Percentiles rank a stretch among this genome's conserved stretches.
phyloP scores from a whole-genome alignment of 208 protist species.

The Trypanosoma scelopori region DNA sequence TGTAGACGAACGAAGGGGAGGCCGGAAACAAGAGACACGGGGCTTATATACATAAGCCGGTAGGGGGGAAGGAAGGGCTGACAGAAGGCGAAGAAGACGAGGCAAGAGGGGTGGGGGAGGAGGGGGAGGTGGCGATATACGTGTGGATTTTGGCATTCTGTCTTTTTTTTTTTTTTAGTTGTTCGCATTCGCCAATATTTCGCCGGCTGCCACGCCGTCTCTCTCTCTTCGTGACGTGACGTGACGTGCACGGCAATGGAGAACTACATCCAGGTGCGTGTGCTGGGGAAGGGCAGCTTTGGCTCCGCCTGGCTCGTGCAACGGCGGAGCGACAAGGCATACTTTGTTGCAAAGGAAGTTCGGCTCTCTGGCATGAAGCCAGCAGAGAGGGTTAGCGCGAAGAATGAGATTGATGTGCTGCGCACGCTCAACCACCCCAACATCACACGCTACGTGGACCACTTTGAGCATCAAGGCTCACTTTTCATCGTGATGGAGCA shows the following conservation, averaged over 20 bases:
- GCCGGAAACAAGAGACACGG: too few relatives aligned
- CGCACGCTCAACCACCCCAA: slow-evolving; percentile 85
- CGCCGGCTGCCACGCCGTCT: too few relatives aligned
- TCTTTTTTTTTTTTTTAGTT: too few relatives aligned
- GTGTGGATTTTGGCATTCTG: too few relatives aligned
- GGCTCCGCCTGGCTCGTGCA: slow-evolving; percentile 90
- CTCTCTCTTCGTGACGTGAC: neutral
- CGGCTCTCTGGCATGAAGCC: slow-evolving; percentile 72
- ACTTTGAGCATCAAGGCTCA: slow-evolving; percentile 76
- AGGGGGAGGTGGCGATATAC: too few relatives aligned
- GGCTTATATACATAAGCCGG: too few relatives aligned
- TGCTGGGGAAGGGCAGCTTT: slow-evolving; percentile 92
- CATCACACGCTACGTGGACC: slow-evolving; percentile 89
- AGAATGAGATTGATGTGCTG: slow-evolving; percentile 91
- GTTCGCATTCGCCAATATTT: too few relatives aligned
- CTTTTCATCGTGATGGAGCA: slow-evolving; percentile 94
- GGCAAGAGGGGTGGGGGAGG: too few relatives aligned
- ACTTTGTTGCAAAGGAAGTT: slow-evolving; percentile 92
- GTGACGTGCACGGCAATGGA: slow-evolving; percentile 48
- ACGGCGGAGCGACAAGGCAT: slow-evolving; percentile 65
- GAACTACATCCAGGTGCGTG: slow-evolving; percentile 81
- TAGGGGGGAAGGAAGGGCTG: too few relatives aligned
- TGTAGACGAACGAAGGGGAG: too few relatives aligned
- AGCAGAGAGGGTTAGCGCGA: slow-evolving; percentile 76
- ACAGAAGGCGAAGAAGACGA: too few relatives aligned